Evolutionary conservation across 495 filamentous ascomycete genomes (phyloP).

Genomic region (Neurospora cerealis): DNA sequence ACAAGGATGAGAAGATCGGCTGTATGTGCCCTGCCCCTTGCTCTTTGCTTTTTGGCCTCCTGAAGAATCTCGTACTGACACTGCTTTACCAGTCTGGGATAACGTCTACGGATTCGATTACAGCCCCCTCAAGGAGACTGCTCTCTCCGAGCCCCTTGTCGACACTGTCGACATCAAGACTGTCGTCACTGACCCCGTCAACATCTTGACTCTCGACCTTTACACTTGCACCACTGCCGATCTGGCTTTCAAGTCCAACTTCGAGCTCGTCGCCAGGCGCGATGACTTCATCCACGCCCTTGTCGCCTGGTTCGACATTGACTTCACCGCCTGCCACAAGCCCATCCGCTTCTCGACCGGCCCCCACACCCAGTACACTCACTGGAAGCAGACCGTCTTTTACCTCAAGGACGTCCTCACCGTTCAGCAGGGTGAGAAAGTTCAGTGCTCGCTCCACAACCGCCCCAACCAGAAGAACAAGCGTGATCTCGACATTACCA

Average conservation of each 20-base stretch:
- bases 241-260: conserved; percentile 54
- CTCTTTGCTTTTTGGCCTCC: background rate
- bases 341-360: conserved; percentile 77
- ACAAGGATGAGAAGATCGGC: conserved; percentile 63
- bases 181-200: conserved; percentile 61
- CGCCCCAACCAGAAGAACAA: conserved; percentile 89
- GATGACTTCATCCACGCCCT: conserved; percentile 91
- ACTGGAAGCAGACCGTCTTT: conserved; percentile 94
- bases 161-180: conserved; percentile 64
- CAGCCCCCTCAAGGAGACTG: conserved; percentile 58
- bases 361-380: conserved; percentile 83
- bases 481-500: conserved; percentile 84
- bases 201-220: conserved; percentile 60
- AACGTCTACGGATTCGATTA: conserved; percentile 76
- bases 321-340: conserved; percentile 91
- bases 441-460: conserved; percentile 64
- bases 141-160: conserved; percentile 61
- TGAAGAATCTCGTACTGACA: conserved; percentile 10
- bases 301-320: conserved; percentile 98
- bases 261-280: conserved; percentile 59
- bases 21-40: conserved; percentile 29
- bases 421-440: conserved; percentile 65
- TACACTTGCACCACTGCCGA: conserved; percentile 57
- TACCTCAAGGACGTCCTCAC: conserved; percentile 79
- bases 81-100: conserved; percentile 54